Evolutionary conservation across 2,329 filamentous ascomycete genomes (phyloP).

Genomic region (Colletotrichum lupini): DNA sequence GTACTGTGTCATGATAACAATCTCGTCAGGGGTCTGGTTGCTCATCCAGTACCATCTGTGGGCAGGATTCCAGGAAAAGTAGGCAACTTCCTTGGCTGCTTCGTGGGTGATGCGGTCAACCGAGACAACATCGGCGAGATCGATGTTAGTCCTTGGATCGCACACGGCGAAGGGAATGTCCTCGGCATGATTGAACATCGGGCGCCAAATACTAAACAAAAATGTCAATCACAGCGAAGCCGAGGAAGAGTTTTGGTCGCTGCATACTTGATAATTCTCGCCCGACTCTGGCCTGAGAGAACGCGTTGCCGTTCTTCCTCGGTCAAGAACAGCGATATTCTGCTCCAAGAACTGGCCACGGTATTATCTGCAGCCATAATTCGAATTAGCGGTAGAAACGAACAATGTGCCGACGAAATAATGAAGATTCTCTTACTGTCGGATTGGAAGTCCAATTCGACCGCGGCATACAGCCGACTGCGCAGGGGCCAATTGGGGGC

Average conservation of each 20-base stretch:
- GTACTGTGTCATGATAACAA: slow-evolving; percentile 6
- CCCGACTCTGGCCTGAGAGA: not conserved
- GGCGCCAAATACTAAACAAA: not conserved
- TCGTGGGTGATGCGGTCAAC: not conserved
- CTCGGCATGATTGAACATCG: slow-evolving; percentile 1
- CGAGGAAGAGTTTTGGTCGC: not conserved
- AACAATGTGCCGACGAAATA: too few species aligned
- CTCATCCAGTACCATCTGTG: slow-evolving; percentile 11
- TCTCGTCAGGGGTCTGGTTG: slow-evolving; percentile 4
- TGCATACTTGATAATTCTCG: slow-evolving; percentile 10
- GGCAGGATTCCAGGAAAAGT: not conserved
- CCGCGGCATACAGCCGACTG: too few species aligned
- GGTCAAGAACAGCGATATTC: not conserved
- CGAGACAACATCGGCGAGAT: not conserved
- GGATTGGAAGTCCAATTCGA: too few species aligned
- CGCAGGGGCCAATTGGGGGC: too few species aligned
- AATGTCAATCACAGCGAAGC: not conserved
- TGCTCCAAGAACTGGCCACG: not conserved
- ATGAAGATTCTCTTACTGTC: not conserved
- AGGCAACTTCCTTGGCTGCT: not conserved
- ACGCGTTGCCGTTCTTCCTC: not conserved
- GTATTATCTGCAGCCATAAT: not conserved
- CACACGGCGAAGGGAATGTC: slow-evolving; percentile 5
- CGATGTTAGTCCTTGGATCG: not conserved
- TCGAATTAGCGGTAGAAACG: not conserved